Base-by-base conservation (phyloP, 805 yeast genomes). In the Naumovozyma baii region DNA sequence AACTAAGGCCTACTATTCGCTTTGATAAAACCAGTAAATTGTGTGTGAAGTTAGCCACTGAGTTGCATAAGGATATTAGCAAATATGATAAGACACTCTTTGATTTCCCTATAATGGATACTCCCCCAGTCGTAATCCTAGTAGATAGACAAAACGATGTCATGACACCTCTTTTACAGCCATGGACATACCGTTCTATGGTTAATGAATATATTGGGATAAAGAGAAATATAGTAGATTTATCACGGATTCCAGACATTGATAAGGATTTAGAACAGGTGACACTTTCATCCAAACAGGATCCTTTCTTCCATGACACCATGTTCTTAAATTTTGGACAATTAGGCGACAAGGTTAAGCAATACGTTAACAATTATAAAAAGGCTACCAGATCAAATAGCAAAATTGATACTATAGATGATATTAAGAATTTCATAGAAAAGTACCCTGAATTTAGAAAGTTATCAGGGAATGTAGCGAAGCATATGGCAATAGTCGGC, bases 121-220 rank as follows among this genome's bases (percentile, higher is more conserved):
- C 79, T 0, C 76, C 87, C 1, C 94, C 96, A 1, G 52, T 82
- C 5, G 62, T 94, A 35, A 60, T 92, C 10, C 67, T 92, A 2
- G 54, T 92, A 36, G 97, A 92, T 60, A 70, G 99, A 39, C 74
- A 78, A 42, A 82, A 76, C 53, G 99, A 92, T 61, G 96, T 98
- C 2, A 68, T 90, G 12, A 90, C 99, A 0, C 96, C 99, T 1
- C 69, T 92, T 22, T 64, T 92, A 36, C 76, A 81, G 31, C 98
- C 97, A 2, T 92, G 99, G 99, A 88, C 98, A 1, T 92, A 86
- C 62, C 97, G 90, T 57, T 83, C 96, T 2, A 90, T 92, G 97
- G 85, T 92, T 14, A 95, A 90, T 58, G 97, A 94, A 57, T 71
- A 87, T 17, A 66, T 92, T 22, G 95, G 90, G 2, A 83, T 92